Evolutionary conservation across 345 rosid genomes (phyloP).

Genomic region (Populus euphratica): DNA sequence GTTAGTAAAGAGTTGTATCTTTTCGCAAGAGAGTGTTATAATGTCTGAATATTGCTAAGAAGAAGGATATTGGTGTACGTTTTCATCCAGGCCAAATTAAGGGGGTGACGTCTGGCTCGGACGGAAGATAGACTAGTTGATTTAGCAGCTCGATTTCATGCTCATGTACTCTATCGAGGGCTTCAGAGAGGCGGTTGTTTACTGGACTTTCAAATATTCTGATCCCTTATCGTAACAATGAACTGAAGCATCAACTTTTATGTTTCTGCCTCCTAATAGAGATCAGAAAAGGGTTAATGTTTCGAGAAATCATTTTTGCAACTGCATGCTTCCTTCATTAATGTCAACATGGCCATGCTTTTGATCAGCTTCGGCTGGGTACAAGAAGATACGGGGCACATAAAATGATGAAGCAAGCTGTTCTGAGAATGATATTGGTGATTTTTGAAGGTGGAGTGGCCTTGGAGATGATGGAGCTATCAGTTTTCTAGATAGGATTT

Average conservation of each 20-base stretch:
- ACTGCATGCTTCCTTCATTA: not conserved
- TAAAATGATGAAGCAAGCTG: not conserved
- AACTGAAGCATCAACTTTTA: not conserved
- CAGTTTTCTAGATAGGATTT: not conserved
- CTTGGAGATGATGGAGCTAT: constrained; percentile 17
- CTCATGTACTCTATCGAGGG: not conserved
- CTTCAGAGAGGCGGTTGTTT: not conserved
- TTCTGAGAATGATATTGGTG: not conserved
- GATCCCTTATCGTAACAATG: not conserved
- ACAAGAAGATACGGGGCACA: not conserved
- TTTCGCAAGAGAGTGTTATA: too few species aligned
- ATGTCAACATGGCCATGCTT: not conserved
- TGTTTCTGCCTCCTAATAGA: not conserved
- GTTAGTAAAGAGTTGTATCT: too few species aligned
- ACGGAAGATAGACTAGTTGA: not conserved
- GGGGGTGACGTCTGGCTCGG: not conserved
- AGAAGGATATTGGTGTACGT: too few species aligned
- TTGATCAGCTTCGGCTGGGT: not conserved
- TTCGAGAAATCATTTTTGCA: not conserved
- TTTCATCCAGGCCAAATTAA: too few species aligned
- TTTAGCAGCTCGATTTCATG: not conserved
- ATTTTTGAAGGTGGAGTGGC: not conserved
- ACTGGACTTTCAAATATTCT: not conserved
- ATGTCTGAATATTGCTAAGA: too few species aligned
- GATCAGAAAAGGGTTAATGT: not conserved